phyloP scores from a whole-genome alignment of 2,329 filamentous ascomycete species.

The Talaromyces atroroseus region DNA sequence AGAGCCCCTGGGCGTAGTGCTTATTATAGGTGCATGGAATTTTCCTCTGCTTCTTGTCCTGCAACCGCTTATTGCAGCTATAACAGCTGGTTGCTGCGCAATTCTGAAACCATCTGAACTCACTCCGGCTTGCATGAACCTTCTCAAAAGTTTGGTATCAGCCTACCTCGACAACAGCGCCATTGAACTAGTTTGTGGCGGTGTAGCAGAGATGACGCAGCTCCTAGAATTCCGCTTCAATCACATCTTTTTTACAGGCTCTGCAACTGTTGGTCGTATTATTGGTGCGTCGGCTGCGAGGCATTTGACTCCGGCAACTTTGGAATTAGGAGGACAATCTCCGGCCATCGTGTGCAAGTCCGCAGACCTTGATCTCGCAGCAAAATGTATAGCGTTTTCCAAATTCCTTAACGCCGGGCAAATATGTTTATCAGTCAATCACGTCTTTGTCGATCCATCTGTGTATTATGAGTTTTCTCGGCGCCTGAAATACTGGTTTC shows the following conservation, averaged over 20 bases:
- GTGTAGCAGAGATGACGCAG: conserved; percentile 31
- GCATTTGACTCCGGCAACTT: conserved; percentile 40
- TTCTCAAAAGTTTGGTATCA: conserved; percentile 37
- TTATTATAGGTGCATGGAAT: conserved; percentile 47
- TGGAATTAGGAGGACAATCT: conserved; percentile 45
- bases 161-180: conserved; percentile 40
- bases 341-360: conserved; percentile 40
- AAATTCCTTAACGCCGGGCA: conserved; percentile 44
- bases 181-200: conserved; percentile 33
- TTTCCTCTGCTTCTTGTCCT: conserved; percentile 38
- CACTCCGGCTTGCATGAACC: conserved; percentile 27
- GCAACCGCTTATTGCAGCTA: conserved; percentile 39
- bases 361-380: conserved; percentile 40
- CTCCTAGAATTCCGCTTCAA: conserved; percentile 38
- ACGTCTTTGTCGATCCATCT: conserved; percentile 40
- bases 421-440: conserved; percentile 39
- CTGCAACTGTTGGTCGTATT: conserved; percentile 32
- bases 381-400: conserved; percentile 39
- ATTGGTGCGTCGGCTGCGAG: conserved; percentile 40
- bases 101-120: conserved; percentile 45
- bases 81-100: conserved; percentile 39
- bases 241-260: conserved; percentile 46
- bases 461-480: conserved; percentile 36
- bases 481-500: conserved; percentile 29
- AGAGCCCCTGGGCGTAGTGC: conserved; percentile 41